These are phyloP conservation scores for Isabelozyma rhagii DNA, from an alignment of 805 yeast genomes.

Conservation along the genomic window DNA sequence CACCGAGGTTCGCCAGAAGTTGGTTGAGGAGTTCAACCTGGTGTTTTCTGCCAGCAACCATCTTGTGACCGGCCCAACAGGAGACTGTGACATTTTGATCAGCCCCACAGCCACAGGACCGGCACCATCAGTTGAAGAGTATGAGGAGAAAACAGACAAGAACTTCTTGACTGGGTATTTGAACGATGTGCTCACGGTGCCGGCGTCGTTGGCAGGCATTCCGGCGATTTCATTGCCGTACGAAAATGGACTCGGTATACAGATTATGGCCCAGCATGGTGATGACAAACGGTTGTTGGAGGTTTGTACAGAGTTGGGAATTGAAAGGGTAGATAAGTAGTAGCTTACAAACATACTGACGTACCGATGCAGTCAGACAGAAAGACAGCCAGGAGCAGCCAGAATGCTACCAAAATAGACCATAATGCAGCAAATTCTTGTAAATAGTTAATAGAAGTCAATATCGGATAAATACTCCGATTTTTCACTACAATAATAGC, in stretches of 20 bases:
- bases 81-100: slow-evolving; percentile 61
- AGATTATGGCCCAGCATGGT: slow-evolving; percentile 83
- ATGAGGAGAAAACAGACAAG: slow-evolving; percentile 25
- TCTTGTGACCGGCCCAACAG: slow-evolving; percentile 7
- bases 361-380: too few species aligned
- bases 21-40: slow-evolving; percentile 64
- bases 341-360: too few species aligned
- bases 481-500: too few species aligned
- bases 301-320: neutral
- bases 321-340: too few species aligned
- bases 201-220: slow-evolving; percentile 87
- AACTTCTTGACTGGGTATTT: slow-evolving; percentile 61
- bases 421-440: too few species aligned
- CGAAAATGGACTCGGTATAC: slow-evolving; percentile 60
- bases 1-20: slow-evolving; percentile 54
- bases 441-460: too few species aligned
- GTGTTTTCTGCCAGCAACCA: slow-evolving; percentile 56
- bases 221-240: slow-evolving; percentile 83
- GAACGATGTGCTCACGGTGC: slow-evolving; percentile 84
- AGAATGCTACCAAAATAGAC: too few species aligned
- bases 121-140: slow-evolving; percentile 55
- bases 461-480: too few species aligned
- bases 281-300: slow-evolving; percentile 62
- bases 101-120: slow-evolving; percentile 65
- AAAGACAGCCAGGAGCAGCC: too few species aligned